These are phyloP conservation scores for Phaffia tasmanica DNA, from an alignment of 768 basidiomycete species.

Conservation along the genomic window DNA sequence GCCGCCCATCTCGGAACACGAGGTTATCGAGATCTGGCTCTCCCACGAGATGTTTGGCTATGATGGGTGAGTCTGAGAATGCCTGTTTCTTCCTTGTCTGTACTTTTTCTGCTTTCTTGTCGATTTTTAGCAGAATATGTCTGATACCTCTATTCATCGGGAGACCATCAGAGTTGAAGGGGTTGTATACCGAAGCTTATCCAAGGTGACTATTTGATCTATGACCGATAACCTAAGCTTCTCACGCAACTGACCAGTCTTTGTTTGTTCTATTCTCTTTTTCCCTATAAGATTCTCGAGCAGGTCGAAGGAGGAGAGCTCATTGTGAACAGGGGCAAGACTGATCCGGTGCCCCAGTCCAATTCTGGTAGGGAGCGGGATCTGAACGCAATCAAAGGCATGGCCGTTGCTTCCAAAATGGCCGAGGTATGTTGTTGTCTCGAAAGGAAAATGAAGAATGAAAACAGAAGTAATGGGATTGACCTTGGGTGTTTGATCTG, in stretches of 20 bases:
- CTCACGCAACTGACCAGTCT: slow-evolving; percentile 11
- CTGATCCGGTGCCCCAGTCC: slow-evolving; percentile 52
- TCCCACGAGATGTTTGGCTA: slow-evolving; percentile 96
- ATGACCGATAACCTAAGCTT: slow-evolving; percentile 1
- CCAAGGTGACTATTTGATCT: slow-evolving; percentile 46
- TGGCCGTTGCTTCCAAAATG: slow-evolving; percentile 70
- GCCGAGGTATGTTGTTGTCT: slow-evolving; percentile 50
- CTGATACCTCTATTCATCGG: too few relatives aligned
- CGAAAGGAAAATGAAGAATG: background rate
- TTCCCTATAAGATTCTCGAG: slow-evolving; percentile 62
- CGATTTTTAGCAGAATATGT: too few relatives aligned
- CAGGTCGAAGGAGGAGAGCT: slow-evolving; percentile 90
- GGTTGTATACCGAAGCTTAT: slow-evolving; percentile 77
- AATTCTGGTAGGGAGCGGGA: slow-evolving; percentile 47
- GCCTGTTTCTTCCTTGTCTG: too few relatives aligned
- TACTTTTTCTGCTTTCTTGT: too few relatives aligned
- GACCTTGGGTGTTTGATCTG: background rate
- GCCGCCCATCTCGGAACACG: slow-evolving; percentile 95
- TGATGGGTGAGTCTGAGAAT: slow-evolving; percentile 47
- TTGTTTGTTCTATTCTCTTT: background rate
- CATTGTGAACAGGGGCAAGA: slow-evolving; percentile 66
- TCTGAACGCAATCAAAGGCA: slow-evolving; percentile 70
- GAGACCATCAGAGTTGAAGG: slow-evolving; percentile 50
- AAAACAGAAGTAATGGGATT: too few relatives aligned
- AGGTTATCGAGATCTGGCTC: slow-evolving; percentile 91